phyloP scores from a whole-genome alignment of 2,329 filamentous ascomycete genomes.

The Lachnellula occidentalis region DNA sequence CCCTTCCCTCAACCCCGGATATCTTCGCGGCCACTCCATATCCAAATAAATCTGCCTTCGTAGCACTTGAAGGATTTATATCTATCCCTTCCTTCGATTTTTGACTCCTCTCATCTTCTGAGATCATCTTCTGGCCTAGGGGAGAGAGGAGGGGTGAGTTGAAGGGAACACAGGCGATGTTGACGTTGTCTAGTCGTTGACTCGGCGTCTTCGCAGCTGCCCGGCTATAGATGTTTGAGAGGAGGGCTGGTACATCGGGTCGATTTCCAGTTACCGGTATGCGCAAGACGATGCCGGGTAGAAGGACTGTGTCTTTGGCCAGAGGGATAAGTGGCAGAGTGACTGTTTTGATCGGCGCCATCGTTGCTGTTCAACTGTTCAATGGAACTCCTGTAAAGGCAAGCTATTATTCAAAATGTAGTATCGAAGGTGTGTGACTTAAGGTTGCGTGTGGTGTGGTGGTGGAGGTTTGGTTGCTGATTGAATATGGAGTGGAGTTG shows the following conservation, averaged over 20 bases:
- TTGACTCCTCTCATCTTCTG: constrained; percentile 49
- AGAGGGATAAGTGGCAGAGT: constrained; percentile 75
- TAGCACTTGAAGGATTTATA: constrained; percentile 53
- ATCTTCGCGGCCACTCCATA: constrained; percentile 80
- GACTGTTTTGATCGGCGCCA: constrained; percentile 20
- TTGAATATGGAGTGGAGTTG: too few relatives aligned
- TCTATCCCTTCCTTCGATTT: constrained; percentile 31
- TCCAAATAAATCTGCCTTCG: constrained; percentile 69
- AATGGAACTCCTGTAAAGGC: neutral
- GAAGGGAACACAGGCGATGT: constrained; percentile 83
- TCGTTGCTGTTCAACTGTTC: neutral
- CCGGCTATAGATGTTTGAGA: constrained; percentile 78
- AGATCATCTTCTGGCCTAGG: constrained; percentile 71
- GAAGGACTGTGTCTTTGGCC: constrained; percentile 71
- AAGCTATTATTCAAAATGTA: neutral
- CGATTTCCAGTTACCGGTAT: constrained; percentile 75
- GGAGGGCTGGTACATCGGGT: constrained; percentile 80
- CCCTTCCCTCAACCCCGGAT: constrained; percentile 69
- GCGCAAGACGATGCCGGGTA: constrained; percentile 80
- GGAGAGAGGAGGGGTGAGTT: constrained; percentile 67
- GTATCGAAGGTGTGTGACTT: neutral
- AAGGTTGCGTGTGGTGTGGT: neutral
- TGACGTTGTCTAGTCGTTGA: constrained; percentile 60
- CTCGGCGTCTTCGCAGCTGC: constrained; percentile 62
- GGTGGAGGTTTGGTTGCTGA: neutral